phyloP scores from a whole-genome alignment of 176 grass and related monocot species.

The Areca catechu region DNA sequence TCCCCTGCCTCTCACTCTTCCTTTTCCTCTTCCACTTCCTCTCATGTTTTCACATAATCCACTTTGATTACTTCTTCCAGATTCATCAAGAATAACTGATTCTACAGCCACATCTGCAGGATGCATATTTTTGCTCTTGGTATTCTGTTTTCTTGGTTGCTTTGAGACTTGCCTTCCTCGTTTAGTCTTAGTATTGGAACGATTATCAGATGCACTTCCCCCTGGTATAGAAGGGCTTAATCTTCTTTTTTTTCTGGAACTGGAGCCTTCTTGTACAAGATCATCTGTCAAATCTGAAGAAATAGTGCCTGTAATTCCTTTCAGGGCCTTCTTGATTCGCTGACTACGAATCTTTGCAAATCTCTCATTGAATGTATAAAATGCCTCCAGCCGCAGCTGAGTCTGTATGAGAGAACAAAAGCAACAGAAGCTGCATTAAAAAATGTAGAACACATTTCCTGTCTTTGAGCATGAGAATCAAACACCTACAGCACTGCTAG shows the following conservation, averaged over 20 bases:
- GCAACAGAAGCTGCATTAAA: too few relatives aligned
- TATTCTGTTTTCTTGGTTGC: background rate
- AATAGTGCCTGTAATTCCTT: conserved; percentile 69
- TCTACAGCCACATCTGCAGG: background rate
- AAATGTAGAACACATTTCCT: too few relatives aligned
- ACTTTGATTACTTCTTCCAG: background rate
- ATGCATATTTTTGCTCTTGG: background rate
- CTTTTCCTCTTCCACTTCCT: conserved; percentile 23
- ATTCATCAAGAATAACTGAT: background rate
- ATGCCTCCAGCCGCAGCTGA: conserved; percentile 78
- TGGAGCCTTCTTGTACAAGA: conserved; percentile 32
- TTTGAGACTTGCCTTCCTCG: background rate
- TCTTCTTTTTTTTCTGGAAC: background rate
- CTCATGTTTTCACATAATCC: conserved; percentile 13
- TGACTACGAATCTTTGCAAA: conserved; percentile 97
- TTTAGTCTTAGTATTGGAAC: background rate
- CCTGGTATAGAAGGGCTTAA: background rate
- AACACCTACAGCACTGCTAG: too few relatives aligned
- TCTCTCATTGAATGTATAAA: conserved; percentile 97
- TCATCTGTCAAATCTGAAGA: conserved; percentile 47
- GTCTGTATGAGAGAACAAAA: conserved; percentile 56
- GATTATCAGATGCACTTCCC: conserved; percentile 1
- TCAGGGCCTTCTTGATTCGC: conserved; percentile 93
- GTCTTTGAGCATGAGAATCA: too few relatives aligned
- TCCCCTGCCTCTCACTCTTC: conserved; percentile 1